Evolutionary conservation across 441 rosid genomes (phyloP).

Genomic region (Mallotus japonicus): DNA sequence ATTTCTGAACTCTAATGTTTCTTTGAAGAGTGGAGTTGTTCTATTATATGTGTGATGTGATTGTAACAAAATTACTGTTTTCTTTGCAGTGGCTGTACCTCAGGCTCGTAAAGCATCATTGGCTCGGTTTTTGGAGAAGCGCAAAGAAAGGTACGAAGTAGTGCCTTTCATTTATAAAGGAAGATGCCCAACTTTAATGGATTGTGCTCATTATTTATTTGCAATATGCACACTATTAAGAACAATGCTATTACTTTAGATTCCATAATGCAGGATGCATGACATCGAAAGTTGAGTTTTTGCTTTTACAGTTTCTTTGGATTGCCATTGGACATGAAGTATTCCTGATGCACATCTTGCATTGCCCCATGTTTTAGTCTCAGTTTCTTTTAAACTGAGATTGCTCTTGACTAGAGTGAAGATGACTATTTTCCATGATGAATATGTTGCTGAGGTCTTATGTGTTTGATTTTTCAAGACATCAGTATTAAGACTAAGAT

Average conservation of each 20-base stretch:
- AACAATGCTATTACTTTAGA: neutral
- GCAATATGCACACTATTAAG: neutral
- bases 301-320: neutral
- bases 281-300: neutral
- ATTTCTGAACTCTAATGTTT: conserved; percentile 33
- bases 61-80: conserved; percentile 5
- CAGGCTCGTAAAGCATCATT: conserved; percentile 87
- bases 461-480: neutral
- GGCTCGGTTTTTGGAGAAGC: conserved; percentile 84
- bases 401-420: neutral
- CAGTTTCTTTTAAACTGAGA: neutral
- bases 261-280: neutral
- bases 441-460: neutral
- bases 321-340: neutral
- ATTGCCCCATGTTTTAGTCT: neutral
- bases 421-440: neutral
- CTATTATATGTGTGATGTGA: neutral
- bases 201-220: neutral
- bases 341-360: no score
- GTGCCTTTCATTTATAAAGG: neutral
- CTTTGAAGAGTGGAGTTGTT: neutral
- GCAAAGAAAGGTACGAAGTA: conserved; percentile 67
- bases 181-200: neutral
- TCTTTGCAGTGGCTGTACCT: conserved; percentile 49
- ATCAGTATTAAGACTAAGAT: no score